These are phyloP conservation scores for Prunus padus DNA, from an alignment of 306 rosid species.

Conservation along the genomic window DNA sequence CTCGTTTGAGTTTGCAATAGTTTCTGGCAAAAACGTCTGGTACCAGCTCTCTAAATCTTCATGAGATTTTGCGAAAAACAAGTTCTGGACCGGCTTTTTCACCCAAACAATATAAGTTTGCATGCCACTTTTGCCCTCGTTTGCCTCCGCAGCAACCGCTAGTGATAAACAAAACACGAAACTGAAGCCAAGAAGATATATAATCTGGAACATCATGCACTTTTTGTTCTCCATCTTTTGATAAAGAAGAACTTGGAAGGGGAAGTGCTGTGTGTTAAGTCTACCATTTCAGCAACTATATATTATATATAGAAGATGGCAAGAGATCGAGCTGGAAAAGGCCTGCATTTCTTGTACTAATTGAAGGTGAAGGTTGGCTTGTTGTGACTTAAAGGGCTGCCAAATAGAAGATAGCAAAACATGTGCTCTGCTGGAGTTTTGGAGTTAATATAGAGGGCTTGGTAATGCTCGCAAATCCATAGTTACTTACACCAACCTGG, in stretches of 20 bases:
- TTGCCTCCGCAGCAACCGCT: not conserved
- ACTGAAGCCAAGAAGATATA: constrained; percentile 22
- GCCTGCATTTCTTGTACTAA: not conserved
- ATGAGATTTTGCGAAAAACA: not conserved
- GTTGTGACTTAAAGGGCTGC: not conserved
- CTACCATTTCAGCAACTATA: not conserved
- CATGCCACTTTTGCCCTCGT: constrained; percentile 13
- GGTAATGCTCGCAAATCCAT: not conserved
- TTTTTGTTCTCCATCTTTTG: constrained; percentile 30
- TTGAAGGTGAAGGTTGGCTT: not conserved
- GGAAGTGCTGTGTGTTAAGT: not conserved
- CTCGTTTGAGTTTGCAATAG: constrained; percentile 17
- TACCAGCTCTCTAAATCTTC: constrained; percentile 52
- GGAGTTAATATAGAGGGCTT: not conserved
- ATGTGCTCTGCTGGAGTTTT: constrained; percentile 3
- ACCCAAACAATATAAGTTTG: constrained; percentile 49
- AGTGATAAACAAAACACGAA: constrained; percentile 21
- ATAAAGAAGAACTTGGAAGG: not conserved
- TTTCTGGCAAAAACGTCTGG: constrained; percentile 47
- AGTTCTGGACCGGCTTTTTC: constrained; percentile 29
- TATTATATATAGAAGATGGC: not conserved
- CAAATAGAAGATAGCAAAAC: too few species aligned
- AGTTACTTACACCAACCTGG: not conserved
- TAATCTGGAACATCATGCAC: constrained; percentile 2
- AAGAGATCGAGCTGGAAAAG: not conserved